Percentiles rank a stretch among this genome's conserved stretches.
Evolutionary conservation across 805 yeast genomes (phyloP).

Genomic region (Jamesozyma lodderae): DNA sequence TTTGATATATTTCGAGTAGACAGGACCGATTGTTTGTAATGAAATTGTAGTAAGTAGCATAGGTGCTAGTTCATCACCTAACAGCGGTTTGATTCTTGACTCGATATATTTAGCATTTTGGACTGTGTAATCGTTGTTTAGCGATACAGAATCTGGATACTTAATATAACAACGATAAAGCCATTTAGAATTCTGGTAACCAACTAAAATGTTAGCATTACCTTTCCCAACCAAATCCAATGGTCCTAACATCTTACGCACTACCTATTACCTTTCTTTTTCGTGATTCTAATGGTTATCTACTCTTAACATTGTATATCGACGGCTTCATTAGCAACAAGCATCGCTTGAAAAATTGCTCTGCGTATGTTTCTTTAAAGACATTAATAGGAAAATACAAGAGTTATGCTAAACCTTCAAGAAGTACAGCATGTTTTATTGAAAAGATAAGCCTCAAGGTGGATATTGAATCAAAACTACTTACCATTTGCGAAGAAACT

Average conservation of each 20-base stretch:
- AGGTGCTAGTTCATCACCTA: conserved; percentile 9
- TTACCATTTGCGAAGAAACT: no score
- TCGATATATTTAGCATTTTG: conserved; percentile 15
- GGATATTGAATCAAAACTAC: no score
- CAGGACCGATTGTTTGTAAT: not conserved
- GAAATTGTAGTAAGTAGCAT: conserved; percentile 10
- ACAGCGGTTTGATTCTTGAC: conserved; percentile 6
- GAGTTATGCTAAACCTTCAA: no score
- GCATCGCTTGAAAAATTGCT: no score
- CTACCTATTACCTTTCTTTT: no score
- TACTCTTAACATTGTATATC: not conserved
- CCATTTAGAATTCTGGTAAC: conserved; percentile 6
- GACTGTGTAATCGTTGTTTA: conserved; percentile 18
- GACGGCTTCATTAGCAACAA: no score
- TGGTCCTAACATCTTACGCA: no score
- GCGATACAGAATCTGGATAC: conserved; percentile 8
- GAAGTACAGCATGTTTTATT: no score
- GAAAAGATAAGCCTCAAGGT: no score
- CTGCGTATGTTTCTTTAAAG: no score
- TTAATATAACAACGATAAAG: conserved; percentile 23
- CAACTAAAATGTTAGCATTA: conserved; percentile 22
- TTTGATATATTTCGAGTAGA: conserved; percentile 1
- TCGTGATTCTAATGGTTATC: no score
- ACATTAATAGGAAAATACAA: no score
- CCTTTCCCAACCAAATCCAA: conserved; percentile 22